Conservation (phyloP, 176 grass and related monocot species). For the Ensete glaucum region DNA sequence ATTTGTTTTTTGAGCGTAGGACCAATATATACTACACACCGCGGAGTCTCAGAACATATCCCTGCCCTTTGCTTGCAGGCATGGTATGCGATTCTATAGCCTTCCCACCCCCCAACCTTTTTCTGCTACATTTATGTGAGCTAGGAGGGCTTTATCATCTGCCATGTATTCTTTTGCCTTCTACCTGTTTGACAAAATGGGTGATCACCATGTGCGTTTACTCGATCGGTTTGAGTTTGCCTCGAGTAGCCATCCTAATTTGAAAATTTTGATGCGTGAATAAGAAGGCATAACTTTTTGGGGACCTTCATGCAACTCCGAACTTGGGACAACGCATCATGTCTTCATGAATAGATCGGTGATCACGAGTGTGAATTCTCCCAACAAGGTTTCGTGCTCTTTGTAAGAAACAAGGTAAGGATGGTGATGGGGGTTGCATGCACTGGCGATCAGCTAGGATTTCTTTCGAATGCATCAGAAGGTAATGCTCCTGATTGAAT, state of each 20-base stretch:
- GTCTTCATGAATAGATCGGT: too few species aligned
- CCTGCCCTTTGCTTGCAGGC: slow-evolving; percentile 82
- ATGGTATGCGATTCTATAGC: slow-evolving; percentile 36
- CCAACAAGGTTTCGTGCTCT: neutral
- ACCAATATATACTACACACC: slow-evolving; percentile 93
- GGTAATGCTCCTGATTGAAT: neutral
- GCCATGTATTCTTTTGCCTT: neutral
- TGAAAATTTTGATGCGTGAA: neutral
- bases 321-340: too few species aligned
- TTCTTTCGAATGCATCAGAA: neutral
- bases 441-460: neutral
- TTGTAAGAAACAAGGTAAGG: neutral
- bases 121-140: neutral
- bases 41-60: slow-evolving; percentile 75
- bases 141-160: too few species aligned
- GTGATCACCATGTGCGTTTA: neutral
- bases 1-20: slow-evolving; percentile 31
- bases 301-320: too few species aligned
- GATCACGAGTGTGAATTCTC: too few species aligned
- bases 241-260: neutral
- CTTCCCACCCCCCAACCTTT: neutral
- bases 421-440: neutral
- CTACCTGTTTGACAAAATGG: neutral
- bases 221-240: neutral
- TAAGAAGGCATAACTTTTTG: too few species aligned